A percentile compares a stretch with the other conserved stretches of the same genome.
Conservation (phyloP, 2,329 filamentous ascomycete genomes). For the Celoporthe dispersa region DNA sequence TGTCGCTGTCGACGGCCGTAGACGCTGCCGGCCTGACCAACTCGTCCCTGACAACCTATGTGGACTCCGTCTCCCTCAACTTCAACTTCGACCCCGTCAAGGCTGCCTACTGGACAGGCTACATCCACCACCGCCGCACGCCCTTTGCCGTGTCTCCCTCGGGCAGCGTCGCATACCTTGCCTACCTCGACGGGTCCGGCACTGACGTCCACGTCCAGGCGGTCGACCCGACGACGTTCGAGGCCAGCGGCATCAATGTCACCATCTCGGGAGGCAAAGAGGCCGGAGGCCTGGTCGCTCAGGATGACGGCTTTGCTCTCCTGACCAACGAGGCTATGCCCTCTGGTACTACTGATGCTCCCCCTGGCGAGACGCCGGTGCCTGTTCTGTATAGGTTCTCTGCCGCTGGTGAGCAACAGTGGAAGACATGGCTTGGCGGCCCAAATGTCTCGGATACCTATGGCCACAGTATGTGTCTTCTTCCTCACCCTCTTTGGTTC, state of each 20-base stretch:
- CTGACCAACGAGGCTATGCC: slow-evolving; percentile 61
- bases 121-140: slow-evolving; percentile 64
- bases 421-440: slow-evolving; percentile 64
- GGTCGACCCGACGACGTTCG: slow-evolving; percentile 58
- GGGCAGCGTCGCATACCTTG: slow-evolving; percentile 61
- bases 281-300: slow-evolving; percentile 64
- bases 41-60: slow-evolving; percentile 38
- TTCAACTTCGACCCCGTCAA: slow-evolving; percentile 61
- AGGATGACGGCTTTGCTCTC: slow-evolving; percentile 66
- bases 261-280: slow-evolving; percentile 60
- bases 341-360: slow-evolving; percentile 53
- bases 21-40: slow-evolving; percentile 29
- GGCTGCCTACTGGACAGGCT: slow-evolving; percentile 64
- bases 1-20: slow-evolving; percentile 23
- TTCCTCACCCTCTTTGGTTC: background rate
- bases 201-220: slow-evolving; percentile 62
- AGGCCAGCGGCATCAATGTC: slow-evolving; percentile 54
- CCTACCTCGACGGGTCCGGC: slow-evolving; percentile 61
- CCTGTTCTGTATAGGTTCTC: slow-evolving; percentile 61
- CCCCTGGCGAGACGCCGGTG: slow-evolving; percentile 53
- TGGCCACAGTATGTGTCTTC: slow-evolving; percentile 35
- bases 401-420: slow-evolving; percentile 56
- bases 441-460: slow-evolving; percentile 53
- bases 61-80: slow-evolving; percentile 52
- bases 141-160: slow-evolving; percentile 66